Conservation (phyloP, 768 basidiomycete species). For the Boletellus sp. region DNA sequence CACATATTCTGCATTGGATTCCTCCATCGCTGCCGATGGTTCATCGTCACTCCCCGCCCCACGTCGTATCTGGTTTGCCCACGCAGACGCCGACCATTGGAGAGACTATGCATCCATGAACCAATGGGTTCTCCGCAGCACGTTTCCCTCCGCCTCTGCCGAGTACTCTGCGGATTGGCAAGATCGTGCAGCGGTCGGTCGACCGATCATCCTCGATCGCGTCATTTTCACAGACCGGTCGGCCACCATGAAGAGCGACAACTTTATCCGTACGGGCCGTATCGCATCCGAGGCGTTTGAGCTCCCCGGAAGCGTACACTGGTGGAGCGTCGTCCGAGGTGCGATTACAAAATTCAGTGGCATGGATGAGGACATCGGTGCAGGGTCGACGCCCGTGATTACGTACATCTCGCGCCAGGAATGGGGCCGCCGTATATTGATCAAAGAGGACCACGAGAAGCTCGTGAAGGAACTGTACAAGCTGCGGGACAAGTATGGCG, state of each 20-base stretch:
- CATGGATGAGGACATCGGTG: constrained; percentile 40
- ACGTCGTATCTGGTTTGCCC: constrained; percentile 73
- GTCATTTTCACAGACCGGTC: constrained; percentile 84
- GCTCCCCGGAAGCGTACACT: constrained; percentile 69
- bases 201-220: constrained; percentile 79
- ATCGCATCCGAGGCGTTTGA: constrained; percentile 73
- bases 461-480: constrained; percentile 72
- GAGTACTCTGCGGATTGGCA: constrained; percentile 84
- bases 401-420: constrained; percentile 89
- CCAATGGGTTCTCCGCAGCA: constrained; percentile 74
- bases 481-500: constrained; percentile 66
- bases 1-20: constrained; percentile 80
- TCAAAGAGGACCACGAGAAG: constrained; percentile 68
- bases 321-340: constrained; percentile 80
- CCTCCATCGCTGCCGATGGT: constrained; percentile 59
- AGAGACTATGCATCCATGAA: constrained; percentile 92
- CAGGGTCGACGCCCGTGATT: constrained; percentile 71
- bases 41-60: constrained; percentile 70
- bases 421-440: constrained; percentile 84
- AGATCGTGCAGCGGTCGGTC: constrained; percentile 68
- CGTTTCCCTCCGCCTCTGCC: constrained; percentile 76
- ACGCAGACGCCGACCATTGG: constrained; percentile 75
- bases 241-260: constrained; percentile 70
- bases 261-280: constrained; percentile 68
- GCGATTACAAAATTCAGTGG: constrained; percentile 73